Base-by-base conservation (phyloP, 78 protist genomes). In the Dictyostelium intermedium region DNA sequence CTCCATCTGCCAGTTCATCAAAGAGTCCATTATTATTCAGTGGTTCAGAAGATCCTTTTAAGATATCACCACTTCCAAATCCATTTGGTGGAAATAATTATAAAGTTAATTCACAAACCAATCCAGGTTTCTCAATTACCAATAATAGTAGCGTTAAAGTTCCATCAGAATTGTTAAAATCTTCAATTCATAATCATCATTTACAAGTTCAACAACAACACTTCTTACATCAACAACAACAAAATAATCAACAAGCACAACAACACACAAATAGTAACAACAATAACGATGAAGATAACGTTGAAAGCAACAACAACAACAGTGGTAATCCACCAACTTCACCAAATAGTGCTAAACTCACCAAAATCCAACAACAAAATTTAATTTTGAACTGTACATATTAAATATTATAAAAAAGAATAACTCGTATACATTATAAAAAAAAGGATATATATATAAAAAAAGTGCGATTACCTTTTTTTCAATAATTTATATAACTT, bases 371-470 rank as follows among this genome's bases (percentile, higher is more conserved):
- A 70, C 94, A 89, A 80, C 94, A 89, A 80, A 89, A 89, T 70
- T 70, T 89, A 41, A 89, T 89, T 53, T 89, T 89, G 69, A 89
- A 89, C 76, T 89, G 94, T 70, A 89, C 94, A n/a, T 89, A 89
- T 70, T 89, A 89, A 23, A 35, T 13, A 23, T 23, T 6, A n/a
- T 76, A n/a, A 61, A 2, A 63, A 50, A 50, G 27, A 56, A 56
- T 56, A 56, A 56, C 25, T 20, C n/a, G n/a, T 20, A 20, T 56
- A 5, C 2, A 56, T 56, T 66, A 27, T 27, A 1, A 53, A 25
- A 66, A 66, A 66, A 66, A 66, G 74, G 74, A 66, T 66, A 66
- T 53, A 53, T 66, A 66, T 25, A 66, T 27, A 63, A 63, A 25
- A n/a, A 66, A 66, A 25, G 74, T 66, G 74, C 74, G 74, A 66